These are phyloP conservation scores for Ophiognomonia clavigignenti-juglandacearum DNA, from an alignment of 2,329 filamentous ascomycete species.

Conservation along the genomic window DNA sequence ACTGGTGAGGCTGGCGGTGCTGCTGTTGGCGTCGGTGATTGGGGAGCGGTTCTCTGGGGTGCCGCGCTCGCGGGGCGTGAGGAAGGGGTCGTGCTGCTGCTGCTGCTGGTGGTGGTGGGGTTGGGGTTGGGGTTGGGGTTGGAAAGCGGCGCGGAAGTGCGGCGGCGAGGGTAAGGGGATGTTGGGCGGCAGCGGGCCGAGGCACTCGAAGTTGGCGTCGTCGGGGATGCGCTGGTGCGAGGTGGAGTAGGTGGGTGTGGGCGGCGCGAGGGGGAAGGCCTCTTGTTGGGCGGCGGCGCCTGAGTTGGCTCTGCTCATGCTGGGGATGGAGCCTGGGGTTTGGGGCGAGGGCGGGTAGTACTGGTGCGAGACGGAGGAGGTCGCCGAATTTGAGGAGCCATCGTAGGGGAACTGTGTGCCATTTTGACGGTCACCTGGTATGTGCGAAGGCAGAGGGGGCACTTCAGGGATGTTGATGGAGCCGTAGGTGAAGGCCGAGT, in stretches of 20 bases:
- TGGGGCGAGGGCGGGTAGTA: constrained; percentile 13
- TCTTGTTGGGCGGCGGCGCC: constrained; percentile 3
- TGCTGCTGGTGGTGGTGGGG: not conserved
- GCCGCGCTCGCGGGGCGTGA: not conserved
- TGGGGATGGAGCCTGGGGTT: constrained; percentile 9
- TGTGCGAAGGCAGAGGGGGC: not conserved
- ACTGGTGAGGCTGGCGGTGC: constrained; percentile 17
- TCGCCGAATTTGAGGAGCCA: constrained; percentile 7
- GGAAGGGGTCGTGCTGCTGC: not conserved
- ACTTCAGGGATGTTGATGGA: constrained; percentile 3
- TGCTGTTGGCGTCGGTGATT: not conserved
- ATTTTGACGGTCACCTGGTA: not conserved
- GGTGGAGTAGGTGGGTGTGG: constrained; percentile 25
- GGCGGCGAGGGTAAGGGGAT: constrained; percentile 30
- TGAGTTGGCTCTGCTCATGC: constrained; percentile 25
- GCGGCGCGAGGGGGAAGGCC: constrained; percentile 16
- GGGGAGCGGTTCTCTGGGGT: not conserved
- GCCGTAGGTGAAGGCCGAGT: constrained; percentile 10
- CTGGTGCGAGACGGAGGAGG: constrained; percentile 16
- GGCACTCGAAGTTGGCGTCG: constrained; percentile 46
- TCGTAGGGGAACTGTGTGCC: not conserved
- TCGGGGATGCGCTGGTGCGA: constrained; percentile 35
- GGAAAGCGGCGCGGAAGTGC: not conserved
- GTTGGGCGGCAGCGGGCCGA: constrained; percentile 49
- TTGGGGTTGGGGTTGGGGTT: not conserved